A percentile compares a stretch with the other conserved stretches of the same genome.
phyloP scores from a whole-genome alignment of 164 flowering plant genomes.

The Protea cynaroides region DNA sequence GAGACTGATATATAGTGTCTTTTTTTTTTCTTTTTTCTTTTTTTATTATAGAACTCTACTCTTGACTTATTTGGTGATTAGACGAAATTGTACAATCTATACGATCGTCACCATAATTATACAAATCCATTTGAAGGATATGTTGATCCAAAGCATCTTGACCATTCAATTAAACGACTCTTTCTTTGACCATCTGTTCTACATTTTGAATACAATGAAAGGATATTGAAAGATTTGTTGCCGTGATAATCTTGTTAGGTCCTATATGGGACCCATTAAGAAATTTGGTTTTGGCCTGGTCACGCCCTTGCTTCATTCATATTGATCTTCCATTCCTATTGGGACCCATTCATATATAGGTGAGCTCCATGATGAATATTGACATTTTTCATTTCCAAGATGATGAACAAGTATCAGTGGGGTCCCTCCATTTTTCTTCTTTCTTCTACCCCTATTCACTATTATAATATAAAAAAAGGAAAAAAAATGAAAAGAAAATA shows the following conservation, averaged over 20 bases:
- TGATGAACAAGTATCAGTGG: background rate
- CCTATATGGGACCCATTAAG: background rate
- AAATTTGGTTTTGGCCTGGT: background rate
- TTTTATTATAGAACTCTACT: background rate
- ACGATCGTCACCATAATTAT: background rate
- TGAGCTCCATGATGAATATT: background rate
- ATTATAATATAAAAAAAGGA: background rate
- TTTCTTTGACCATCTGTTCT: background rate
- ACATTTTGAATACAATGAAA: background rate
- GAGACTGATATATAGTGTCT: background rate
- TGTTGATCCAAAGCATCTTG: background rate
- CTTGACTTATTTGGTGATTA: background rate
- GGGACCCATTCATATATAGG: no score
- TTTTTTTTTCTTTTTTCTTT: background rate
- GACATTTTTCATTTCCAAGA: background rate
- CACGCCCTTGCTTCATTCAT: background rate
- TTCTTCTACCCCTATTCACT: background rate
- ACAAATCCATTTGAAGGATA: background rate
- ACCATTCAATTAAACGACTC: background rate
- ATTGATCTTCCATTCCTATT: no score
- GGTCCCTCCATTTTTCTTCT: background rate
- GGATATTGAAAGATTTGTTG: background rate
- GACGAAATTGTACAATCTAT: background rate
- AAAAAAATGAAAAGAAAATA: background rate
- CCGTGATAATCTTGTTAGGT: background rate